These are phyloP conservation scores for Candida maesae DNA, from an alignment of 805 yeast species.

Conservation along the genomic window DNA sequence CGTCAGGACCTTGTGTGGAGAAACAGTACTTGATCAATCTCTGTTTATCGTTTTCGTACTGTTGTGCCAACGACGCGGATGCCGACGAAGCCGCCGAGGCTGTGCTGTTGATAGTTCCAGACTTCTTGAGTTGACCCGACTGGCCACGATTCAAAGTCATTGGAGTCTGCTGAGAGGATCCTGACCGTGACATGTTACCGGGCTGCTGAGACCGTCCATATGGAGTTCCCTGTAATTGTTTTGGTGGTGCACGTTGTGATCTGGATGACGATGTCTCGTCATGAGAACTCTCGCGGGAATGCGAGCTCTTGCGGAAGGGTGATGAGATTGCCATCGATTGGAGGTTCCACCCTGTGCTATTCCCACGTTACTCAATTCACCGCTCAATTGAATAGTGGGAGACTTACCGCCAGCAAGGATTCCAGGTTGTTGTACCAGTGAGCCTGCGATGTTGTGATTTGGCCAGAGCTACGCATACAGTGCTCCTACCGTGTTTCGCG, in stretches of 20 bases:
- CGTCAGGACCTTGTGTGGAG: conserved; percentile 39
- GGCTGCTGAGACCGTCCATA: background rate
- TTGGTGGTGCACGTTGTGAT: conserved; percentile 1
- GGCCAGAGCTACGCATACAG: no score
- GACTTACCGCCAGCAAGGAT: no score
- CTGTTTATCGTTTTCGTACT: conserved; percentile 53
- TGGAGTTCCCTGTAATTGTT: conserved; percentile 4
- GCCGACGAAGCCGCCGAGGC: conserved; percentile 30
- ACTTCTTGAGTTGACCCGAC: conserved; percentile 22
- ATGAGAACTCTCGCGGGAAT: conserved; percentile 30
- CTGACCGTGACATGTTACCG: background rate
- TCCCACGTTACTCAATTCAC: no score
- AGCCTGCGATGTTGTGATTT: no score
- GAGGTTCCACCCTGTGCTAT: background rate
- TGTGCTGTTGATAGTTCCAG: conserved; percentile 25
- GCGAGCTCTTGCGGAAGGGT: conserved; percentile 33
- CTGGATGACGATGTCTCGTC: conserved; percentile 20
- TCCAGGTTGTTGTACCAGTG: no score
- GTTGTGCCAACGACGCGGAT: conserved; percentile 43
- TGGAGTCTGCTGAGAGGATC: background rate
- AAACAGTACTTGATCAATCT: conserved; percentile 48
- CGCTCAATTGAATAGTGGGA: no score
- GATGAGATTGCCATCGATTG: conserved; percentile 30
- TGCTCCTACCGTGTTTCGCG: no score
- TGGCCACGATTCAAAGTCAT: background rate